Conservation (phyloP, 208 protist genomes). For the Entamoeba histolytica region DNA sequence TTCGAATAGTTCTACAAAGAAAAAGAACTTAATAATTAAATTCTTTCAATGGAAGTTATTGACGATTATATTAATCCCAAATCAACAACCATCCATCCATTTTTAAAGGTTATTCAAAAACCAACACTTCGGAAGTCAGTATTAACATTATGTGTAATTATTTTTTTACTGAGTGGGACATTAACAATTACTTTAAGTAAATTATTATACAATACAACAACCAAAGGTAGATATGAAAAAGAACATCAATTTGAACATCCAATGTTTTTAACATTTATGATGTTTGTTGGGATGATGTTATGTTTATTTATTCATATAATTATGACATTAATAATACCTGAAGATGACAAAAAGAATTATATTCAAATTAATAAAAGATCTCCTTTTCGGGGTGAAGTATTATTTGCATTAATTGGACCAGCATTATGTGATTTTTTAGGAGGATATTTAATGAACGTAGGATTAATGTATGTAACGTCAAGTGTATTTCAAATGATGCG, state of each 20-base stretch:
- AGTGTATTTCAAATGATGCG: slow-evolving; percentile 66
- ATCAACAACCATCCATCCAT: background rate
- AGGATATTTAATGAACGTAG: slow-evolving; percentile 55
- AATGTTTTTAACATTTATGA: background rate
- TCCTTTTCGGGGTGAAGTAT: background rate
- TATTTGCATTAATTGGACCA: background rate
- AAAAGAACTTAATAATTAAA: too few relatives aligned
- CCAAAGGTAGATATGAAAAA: background rate
- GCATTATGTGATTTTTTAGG: slow-evolving; percentile 48
- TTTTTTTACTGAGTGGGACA: background rate
- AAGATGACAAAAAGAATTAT: background rate
- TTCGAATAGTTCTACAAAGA: too few relatives aligned
- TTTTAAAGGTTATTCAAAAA: background rate
- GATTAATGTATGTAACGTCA: slow-evolving; percentile 53
- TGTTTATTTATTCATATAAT: background rate
- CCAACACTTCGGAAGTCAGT: background rate
- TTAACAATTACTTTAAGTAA: background rate
- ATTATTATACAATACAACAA: background rate
- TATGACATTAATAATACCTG: background rate
- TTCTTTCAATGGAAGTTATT: too few relatives aligned
- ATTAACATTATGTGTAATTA: background rate
- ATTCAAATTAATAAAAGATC: background rate
- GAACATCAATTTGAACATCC: background rate
- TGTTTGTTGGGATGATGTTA: background rate
- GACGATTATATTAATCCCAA: background rate